These are phyloP conservation scores for Zasmidium angulare DNA, from an alignment of 2,329 filamentous ascomycete genomes.

Conservation along the genomic window DNA sequence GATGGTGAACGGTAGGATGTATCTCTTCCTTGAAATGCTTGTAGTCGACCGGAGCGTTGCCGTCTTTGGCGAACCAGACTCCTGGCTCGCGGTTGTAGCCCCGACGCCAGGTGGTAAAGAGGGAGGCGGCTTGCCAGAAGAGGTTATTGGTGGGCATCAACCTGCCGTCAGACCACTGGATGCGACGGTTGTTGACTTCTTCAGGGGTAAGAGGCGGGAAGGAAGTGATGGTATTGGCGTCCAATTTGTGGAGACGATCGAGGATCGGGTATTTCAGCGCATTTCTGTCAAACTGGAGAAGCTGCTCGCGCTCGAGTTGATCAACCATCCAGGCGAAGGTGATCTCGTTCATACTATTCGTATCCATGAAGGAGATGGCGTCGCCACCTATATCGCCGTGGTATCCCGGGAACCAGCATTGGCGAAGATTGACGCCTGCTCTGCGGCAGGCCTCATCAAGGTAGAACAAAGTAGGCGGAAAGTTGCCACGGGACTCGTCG, in stretches of 20 bases:
- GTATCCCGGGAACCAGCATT: slow-evolving; percentile 55
- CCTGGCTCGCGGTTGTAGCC: slow-evolving; percentile 15
- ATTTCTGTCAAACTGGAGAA: slow-evolving; percentile 17
- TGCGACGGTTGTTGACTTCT: slow-evolving; percentile 17
- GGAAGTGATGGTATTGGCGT: slow-evolving; percentile 1
- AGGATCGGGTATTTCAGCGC: slow-evolving; percentile 18
- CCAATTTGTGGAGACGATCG: slow-evolving; percentile 12
- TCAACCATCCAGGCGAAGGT: slow-evolving; percentile 43
- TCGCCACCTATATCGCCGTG: slow-evolving; percentile 53
- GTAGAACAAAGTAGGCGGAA: slow-evolving; percentile 51
- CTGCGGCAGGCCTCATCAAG: slow-evolving; percentile 18
- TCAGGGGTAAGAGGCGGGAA: slow-evolving; percentile 11
- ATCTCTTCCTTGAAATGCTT: slow-evolving; percentile 15
- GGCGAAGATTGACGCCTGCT: slow-evolving; percentile 39
- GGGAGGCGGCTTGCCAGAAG: slow-evolving; percentile 12
- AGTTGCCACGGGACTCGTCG: slow-evolving; percentile 51
- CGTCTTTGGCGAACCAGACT: slow-evolving; percentile 3
- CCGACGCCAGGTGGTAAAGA: slow-evolving; percentile 14
- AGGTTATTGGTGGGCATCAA: slow-evolving; percentile 12
- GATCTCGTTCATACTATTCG: slow-evolving; percentile 32
- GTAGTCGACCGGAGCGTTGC: not conserved
- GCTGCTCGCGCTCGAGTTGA: slow-evolving; percentile 17
- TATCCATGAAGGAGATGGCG: slow-evolving; percentile 26
- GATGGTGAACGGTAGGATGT: slow-evolving; percentile 15
- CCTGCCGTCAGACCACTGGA: slow-evolving; percentile 18